Conservation (phyloP, 2,329 filamentous ascomycete species). For the Beauveria scarabaeidicola region DNA sequence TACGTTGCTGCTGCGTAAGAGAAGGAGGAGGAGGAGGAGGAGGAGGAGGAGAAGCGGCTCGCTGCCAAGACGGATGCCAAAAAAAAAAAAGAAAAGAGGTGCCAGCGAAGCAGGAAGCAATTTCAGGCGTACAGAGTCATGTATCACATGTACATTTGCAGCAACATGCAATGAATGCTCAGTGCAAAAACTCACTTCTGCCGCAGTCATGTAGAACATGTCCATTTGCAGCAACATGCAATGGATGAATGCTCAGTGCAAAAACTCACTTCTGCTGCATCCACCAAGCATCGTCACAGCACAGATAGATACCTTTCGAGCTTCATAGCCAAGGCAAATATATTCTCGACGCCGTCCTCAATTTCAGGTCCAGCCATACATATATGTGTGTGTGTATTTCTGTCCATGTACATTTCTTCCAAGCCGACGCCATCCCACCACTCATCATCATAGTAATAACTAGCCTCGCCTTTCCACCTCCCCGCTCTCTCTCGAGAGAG, state of each 20-base stretch:
- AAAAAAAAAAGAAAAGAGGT: background rate
- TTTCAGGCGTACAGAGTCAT: background rate
- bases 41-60: background rate
- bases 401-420: conserved; percentile 1
- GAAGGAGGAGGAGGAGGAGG: background rate
- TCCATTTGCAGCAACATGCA: background rate
- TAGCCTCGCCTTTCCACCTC: background rate
- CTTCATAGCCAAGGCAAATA: background rate
- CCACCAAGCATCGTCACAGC: background rate
- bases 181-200: background rate
- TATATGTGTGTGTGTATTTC: background rate
- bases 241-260: background rate
- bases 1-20: conserved; percentile 31
- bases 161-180: background rate
- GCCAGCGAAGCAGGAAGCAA: background rate
- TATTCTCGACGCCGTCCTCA: background rate
- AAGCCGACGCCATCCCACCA: background rate
- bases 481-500: background rate
- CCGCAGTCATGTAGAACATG: too few species aligned
- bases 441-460: background rate
- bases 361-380: background rate
- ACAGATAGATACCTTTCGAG: background rate
- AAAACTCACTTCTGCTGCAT: background rate
- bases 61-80: background rate
- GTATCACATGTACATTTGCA: background rate